Base-by-base conservation (phyloP, 257 asterid genomes). In the Fraxinus americana region DNA sequence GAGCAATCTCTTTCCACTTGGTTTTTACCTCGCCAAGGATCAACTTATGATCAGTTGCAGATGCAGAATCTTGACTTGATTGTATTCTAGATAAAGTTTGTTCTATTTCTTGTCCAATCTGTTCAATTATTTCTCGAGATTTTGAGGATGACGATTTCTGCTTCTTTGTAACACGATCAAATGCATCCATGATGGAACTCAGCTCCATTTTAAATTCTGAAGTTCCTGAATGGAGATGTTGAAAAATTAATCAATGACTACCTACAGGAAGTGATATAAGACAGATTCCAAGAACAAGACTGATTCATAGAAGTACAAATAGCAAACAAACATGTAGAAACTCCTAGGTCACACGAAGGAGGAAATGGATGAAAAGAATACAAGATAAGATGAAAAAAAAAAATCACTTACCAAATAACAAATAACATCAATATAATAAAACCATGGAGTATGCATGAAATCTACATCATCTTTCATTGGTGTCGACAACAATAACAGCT, bases 161-260 rank as follows among this genome's bases (percentile, higher is more conserved):
- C 89, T 92, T 93, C 94, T 93, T 93, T 5, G 97, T 80, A 25
- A 91, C 99, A 7, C 92, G 96, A 85, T 91, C 94, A 76, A 93
- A 93, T 52, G 96, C 96, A 80, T 91, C 97, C 87, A 88, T 91
- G 83, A 92, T 90, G 75, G 91, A 79, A 84, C 78, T 91, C 91
- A 96, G 75, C 83, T 96, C 98, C 99, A 93, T 93, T 82, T 78
- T 72, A 35, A 70, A 52, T 72, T 80, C 77, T 81, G 61, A 77
- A 77, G 76, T 52, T 80, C 79, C 75, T 74, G 79, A 65, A 74
- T 75, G 59, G 16, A 79, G 27, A 71, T 25, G 75, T 69, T 17
- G 41, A 61, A 23, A 69, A 34, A 45, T 14, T 41, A 63, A 76
- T 52, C 71, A 41, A 35, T 61, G 73, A 74, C 69, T 77, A 80